Evolutionary conservation across 140 eudicot genomes (phyloP), one percentile per base, ranked within the genome.

Genomic region (Ambrosia hybrid): DNA sequence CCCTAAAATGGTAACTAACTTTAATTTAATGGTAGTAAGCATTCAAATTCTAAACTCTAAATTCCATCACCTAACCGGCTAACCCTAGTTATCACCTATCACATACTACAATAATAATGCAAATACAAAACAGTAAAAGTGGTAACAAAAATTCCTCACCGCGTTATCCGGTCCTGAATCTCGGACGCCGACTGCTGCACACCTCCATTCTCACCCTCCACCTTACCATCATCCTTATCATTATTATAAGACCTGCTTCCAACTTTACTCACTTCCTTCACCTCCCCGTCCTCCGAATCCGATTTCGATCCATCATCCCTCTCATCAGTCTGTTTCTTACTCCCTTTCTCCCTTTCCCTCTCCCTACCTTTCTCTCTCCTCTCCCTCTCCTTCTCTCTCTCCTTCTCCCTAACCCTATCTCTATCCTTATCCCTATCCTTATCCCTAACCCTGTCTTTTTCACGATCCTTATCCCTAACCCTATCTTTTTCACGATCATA

Each of bases 91-190:
- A 41, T 41, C 10, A 48, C 0, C 9, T 41, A 9, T 41, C 46
- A 41, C 53, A 48, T 48, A 3, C 51, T 9, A 46, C 51, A 46
- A 46, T 21, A 46, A 8, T 9, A 11, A 48, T 48, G 46, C 3
- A 41, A 41, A 39, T 39, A 39, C 45, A 39, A 39, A 39, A 41
- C 9, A 6, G 8, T 6, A 59, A 26, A 60, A 12, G 10, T 49
- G 76, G 46, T 43, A 11, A 43, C 5, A 56, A 0, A 63, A 10
- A 34, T 51, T 73, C 10, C 83, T 79, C 78, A 88, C 97, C 78
- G 85, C 59, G 79, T 38, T 69, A 93, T 87, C 34, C 96, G 96
- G 34, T 85, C 88, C 74, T 82, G 88, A 15, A 93, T 15, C 60
- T 90, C 89, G 56, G 80, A 65, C 5, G 82, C 82, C 52, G 93